Evolutionary conservation across 345 rosid genomes (phyloP).

Genomic region (Eucalyptus marginata): DNA sequence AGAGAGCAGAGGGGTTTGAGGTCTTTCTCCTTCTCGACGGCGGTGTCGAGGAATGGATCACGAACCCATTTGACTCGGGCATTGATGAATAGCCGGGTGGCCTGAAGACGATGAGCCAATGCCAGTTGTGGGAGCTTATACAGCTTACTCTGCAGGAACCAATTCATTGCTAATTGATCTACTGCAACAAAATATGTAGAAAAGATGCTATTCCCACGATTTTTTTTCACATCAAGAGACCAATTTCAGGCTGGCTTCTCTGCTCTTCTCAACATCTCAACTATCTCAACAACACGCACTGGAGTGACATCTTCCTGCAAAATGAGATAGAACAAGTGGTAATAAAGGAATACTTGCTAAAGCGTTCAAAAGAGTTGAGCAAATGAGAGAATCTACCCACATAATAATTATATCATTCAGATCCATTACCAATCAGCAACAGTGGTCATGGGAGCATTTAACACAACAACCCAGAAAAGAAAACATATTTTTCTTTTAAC

Average conservation of each 20-base stretch:
- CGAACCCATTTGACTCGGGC: conserved; percentile 68
- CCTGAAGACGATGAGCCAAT: background rate
- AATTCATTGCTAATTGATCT: background rate
- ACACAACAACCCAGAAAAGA: background rate
- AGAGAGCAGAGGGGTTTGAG: conserved; percentile 44
- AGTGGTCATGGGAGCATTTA: conserved; percentile 23
- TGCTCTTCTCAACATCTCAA: conserved; percentile 19
- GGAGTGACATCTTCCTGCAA: conserved; percentile 29
- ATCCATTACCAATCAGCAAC: conserved; percentile 93
- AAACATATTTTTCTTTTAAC: background rate
- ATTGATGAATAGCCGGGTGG: conserved; percentile 38
- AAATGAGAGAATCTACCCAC: conserved; percentile 18
- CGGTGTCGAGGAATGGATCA: conserved; percentile 48
- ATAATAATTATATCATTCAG: conserved; percentile 88
- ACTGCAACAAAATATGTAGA: background rate
- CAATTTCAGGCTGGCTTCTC: background rate
- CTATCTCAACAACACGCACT: conserved; percentile 23
- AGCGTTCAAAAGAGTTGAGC: background rate
- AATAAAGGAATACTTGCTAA: background rate
- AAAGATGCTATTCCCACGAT: background rate
- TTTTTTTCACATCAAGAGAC: background rate
- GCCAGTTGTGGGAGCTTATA: background rate
- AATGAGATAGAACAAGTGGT: background rate
- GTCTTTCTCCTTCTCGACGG: conserved; percentile 47
- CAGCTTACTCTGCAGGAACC: background rate